Evolutionary conservation across 257 asterid species (phyloP), one percentile per base, ranked within the genome.

Genomic region (Ilex aquifolium): DNA sequence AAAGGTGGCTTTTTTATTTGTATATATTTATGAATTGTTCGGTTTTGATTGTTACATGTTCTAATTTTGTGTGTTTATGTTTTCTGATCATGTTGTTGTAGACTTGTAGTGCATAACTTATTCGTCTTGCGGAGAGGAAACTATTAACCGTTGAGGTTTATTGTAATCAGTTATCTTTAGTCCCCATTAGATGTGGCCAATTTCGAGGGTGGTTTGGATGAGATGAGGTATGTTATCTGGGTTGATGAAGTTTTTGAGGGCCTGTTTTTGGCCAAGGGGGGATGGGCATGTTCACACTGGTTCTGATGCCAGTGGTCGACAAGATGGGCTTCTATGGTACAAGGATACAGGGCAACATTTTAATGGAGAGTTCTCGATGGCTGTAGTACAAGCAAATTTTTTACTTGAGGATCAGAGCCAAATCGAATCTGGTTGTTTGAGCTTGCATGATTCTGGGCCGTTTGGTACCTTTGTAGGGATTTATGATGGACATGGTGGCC

Each of bases 401-500:
- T 70, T 85, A 48, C 82, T 82, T 11, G 93, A 85, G 79, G 93
- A 85, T 80, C 93, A 85, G 72, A 76, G 93, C 65, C 93, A 82
- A 68, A 73, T 85, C 16, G 90, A 85, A 71, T 82, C 90, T 52
- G 93, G 93, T 49, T 69, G 78, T 64, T 72, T 85, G 69, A 82
- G 93, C 60, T 63, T 71, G 48, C 76, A 75, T 56, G 89, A 80
- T 59, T 74, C 83, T 40, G 93, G 89, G 30, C 89, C 93, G 7
- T 74, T 69, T 70, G 93, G 93, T 65, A 82, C 93, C 62, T 85
- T 85, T 62, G 77, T 85, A 15, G 93, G 90, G 59, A 53, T 85
- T 66, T 85, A 85, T 70, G 93, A 85, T 76, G 93, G 93, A n/a
- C 93, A 85, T 46, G 90, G 93, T 8, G 93, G 90, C 42, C 93